phyloP scores from a whole-genome alignment of 768 basidiomycete genomes.

The Lyophyllum atratum region DNA sequence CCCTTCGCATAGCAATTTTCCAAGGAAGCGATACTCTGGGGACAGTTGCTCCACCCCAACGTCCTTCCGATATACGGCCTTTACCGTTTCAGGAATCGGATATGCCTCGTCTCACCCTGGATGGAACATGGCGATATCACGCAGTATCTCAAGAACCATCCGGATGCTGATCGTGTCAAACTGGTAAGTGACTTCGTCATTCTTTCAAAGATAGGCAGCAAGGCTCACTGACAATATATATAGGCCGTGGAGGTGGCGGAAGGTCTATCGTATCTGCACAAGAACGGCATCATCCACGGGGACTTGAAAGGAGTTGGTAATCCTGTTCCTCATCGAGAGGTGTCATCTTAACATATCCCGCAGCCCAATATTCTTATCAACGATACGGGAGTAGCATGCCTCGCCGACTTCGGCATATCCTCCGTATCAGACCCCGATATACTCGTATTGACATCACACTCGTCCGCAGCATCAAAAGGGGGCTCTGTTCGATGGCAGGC shows the following conservation, averaged over 20 bases:
- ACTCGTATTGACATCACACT: not conserved
- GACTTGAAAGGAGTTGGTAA: not conserved
- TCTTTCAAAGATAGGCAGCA: too few species aligned
- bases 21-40: not conserved
- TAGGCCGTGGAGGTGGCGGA: not conserved
- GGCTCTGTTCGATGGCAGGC: conserved; percentile 1
- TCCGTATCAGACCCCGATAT: not conserved
- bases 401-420: not conserved
- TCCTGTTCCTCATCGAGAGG: too few species aligned
- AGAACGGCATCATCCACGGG: not conserved
- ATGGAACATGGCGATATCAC: not conserved
- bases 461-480: not conserved
- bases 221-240: too few species aligned
- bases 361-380: not conserved
- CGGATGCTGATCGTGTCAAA: not conserved
- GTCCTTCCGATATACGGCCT: not conserved
- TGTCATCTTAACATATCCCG: not conserved
- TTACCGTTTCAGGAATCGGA: not conserved
- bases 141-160: not conserved
- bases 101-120: not conserved
- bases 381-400: not conserved
- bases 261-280: not conserved
- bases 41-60: not conserved
- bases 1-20: not conserved
- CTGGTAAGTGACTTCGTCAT: not conserved